Evolutionary conservation across 768 basidiomycete species (phyloP), one percentile per base, ranked within the genome.

Genomic region (Mycena belliarum): DNA sequence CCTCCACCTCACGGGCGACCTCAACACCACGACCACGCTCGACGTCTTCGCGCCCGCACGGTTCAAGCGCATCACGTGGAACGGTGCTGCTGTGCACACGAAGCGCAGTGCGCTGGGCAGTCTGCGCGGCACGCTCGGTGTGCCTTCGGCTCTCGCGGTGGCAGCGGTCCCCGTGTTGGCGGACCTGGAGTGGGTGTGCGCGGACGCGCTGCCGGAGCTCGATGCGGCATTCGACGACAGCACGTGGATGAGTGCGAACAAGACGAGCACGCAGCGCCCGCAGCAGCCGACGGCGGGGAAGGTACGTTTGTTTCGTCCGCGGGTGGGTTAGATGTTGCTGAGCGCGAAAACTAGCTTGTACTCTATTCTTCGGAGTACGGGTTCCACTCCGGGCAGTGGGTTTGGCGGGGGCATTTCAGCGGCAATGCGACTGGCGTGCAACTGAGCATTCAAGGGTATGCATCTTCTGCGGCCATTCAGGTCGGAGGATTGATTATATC

Each of bases 181-280:
- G 5, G 56, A 68, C 4, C 57, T 74, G 14, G 66, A 73, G 18
- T 89, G 88, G 88, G 80, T 70, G 53, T 88, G 82, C 66, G 74
- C 76, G 24, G 77, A 87, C 62, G 83, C 82, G 55, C 68, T 89
- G 35, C 88, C 88, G 0, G 88, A 89, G 72, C 71, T 86, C 10
- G 65, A 68, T 26, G 37, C 63, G 0, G 67, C 59, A n/a, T 89
- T 80, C 65, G 79, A 82, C 50, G 88, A 89, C 65, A 72, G 75
- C 6, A 65, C 66, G 15, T 90, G 86, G 87, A 73, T 76, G 9
- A 54, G 73, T 33, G 87, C 85, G 10, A 78, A 86, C 61, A 84
- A 84, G 65, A 84, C 79, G 35, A 72, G 73, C 28, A 88, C 88
- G 35, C 80, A 79, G 38, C 74, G 84, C 48, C 82, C 84, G 14